Conservation (phyloP, 2,329 filamentous ascomycete genomes). For the Trichoderma sp. region DNA sequence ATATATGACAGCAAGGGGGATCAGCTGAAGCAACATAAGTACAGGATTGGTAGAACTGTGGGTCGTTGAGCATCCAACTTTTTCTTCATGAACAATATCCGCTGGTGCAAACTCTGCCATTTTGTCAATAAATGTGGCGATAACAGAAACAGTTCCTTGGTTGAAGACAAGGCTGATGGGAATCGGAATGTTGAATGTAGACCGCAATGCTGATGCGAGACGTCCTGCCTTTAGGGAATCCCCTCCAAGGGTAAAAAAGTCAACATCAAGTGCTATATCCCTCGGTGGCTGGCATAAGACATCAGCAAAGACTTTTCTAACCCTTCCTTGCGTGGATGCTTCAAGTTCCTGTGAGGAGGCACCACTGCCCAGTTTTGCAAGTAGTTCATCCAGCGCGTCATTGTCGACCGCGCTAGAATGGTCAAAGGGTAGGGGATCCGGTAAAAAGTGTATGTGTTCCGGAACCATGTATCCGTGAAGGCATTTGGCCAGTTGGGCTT, state of each 20-base stretch:
- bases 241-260: conserved; percentile 54
- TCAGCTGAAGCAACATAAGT: conserved; percentile 49
- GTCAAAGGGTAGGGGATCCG: conserved; percentile 36
- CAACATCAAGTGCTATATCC: conserved; percentile 41
- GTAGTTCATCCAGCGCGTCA: conserved; percentile 34
- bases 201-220: conserved; percentile 50
- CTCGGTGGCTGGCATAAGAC: conserved; percentile 41
- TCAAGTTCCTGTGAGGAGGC: conserved; percentile 27
- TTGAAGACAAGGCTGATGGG: conserved; percentile 53
- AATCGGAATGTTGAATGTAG: conserved; percentile 47
- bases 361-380: conserved; percentile 29
- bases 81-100: conserved; percentile 17
- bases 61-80: conserved; percentile 39
- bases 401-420: conserved; percentile 35
- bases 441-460: conserved; percentile 35
- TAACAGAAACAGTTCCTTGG: conserved; percentile 42
- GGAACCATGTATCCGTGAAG: conserved; percentile 41
- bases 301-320: conserved; percentile 45
- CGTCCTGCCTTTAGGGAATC: conserved; percentile 54
- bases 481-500: conserved; percentile 17
- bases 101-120: conserved; percentile 20
- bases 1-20: conserved; percentile 50
- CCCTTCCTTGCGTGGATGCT: conserved; percentile 36
- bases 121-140: conserved; percentile 41
- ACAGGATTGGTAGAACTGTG: conserved; percentile 50